These are phyloP conservation scores for Dalbergia cochinchinensis DNA, from an alignment of 306 rosid genomes.

Conservation along the genomic window DNA sequence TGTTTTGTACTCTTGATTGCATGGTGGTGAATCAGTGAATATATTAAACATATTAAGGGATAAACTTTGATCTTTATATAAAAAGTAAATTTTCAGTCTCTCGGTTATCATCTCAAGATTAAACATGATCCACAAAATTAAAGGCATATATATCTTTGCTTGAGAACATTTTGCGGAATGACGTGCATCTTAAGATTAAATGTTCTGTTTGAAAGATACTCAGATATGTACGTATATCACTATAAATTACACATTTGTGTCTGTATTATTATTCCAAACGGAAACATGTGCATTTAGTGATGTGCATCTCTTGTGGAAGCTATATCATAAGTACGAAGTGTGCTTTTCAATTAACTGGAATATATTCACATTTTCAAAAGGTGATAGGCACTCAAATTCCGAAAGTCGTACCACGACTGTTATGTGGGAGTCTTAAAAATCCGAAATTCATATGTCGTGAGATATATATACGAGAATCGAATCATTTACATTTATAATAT, in stretches of 20 bases:
- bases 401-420: neutral
- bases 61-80: neutral
- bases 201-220: constrained; percentile 17
- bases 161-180: neutral
- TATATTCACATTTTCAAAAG: constrained; percentile 44
- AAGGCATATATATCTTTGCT: neutral
- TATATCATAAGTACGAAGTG: constrained; percentile 7
- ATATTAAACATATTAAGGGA: neutral
- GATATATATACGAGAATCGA: constrained; percentile 35
- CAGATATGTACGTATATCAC: neutral
- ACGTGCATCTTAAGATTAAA: neutral
- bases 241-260: constrained; percentile 7
- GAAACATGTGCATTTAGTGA: constrained; percentile 19
- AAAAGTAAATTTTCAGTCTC: neutral
- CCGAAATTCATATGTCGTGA: constrained; percentile 19
- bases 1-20: too few relatives aligned
- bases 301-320: constrained; percentile 42
- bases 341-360: constrained; percentile 42
- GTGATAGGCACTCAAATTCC: constrained; percentile 41
- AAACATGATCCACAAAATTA: constrained; percentile 8
- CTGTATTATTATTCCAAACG: constrained; percentile 36
- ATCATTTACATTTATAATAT: constrained; percentile 36
- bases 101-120: neutral
- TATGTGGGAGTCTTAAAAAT: constrained; percentile 16
- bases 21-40: constrained; percentile 2